A percentile compares a stretch with the other conserved stretches of the same genome.
phyloP scores from a whole-genome alignment of 371 early-diverging fungal genomes.

The Zychaea mexicana region DNA sequence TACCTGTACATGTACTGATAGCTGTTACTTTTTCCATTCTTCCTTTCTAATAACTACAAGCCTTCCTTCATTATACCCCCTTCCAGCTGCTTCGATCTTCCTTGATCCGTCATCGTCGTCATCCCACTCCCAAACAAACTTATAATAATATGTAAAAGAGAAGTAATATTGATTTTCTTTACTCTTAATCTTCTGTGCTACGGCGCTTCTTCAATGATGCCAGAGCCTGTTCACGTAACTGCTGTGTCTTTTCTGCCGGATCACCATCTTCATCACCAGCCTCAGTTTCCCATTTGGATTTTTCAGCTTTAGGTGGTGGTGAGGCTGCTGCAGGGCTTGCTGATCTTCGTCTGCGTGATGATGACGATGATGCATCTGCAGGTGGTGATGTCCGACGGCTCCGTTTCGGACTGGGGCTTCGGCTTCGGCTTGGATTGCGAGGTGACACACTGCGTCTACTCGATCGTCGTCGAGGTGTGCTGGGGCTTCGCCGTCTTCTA shows the following conservation, averaged over 20 bases:
- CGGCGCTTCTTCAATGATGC: conserved; percentile 22
- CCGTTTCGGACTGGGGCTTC: conserved; percentile 14
- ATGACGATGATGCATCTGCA: neutral
- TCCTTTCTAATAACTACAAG: neutral
- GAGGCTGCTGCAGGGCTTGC: neutral
- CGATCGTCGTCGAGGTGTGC: conserved; percentile 19
- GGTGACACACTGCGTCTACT: neutral
- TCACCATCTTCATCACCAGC: conserved; percentile 2
- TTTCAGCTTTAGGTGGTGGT: neutral
- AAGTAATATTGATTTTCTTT: neutral
- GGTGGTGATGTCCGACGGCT: neutral
- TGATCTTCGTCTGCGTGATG: neutral
- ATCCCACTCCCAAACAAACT: too few relatives aligned
- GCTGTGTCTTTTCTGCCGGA: conserved; percentile 12
- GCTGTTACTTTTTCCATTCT: neutral
- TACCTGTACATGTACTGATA: conserved; percentile 7
- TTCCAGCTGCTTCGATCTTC: neutral
- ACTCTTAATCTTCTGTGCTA: conserved; percentile 1
- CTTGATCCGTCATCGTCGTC: neutral
- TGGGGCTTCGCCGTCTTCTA: conserved; percentile 26
- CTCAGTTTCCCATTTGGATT: neutral
- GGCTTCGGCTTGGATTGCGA: neutral
- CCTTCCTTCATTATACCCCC: neutral
- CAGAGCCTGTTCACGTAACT: conserved; percentile 18
- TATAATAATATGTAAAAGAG: neutral